These are phyloP conservation scores for Xylaria sp. DNA, from an alignment of 2,329 filamentous ascomycete species.

Conservation along the genomic window DNA sequence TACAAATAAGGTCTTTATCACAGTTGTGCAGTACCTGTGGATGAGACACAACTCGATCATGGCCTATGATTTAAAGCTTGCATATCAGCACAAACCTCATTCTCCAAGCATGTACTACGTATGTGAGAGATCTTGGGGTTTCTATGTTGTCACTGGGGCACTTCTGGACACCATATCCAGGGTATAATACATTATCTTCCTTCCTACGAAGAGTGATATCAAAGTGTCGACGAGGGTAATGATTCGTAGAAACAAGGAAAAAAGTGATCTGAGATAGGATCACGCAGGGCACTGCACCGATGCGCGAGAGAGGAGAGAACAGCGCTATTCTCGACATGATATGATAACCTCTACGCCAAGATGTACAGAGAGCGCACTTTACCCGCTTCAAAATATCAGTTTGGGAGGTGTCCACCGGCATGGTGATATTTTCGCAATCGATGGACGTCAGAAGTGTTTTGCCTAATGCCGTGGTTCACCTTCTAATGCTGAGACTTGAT, in stretches of 20 bases:
- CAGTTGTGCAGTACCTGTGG: constrained; percentile 66
- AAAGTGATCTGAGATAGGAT: constrained; percentile 48
- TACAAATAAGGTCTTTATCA: constrained; percentile 71
- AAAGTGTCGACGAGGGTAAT: constrained; percentile 67
- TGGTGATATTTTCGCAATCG: constrained; percentile 8
- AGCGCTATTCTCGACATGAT: neutral
- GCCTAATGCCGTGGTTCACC: constrained; percentile 26
- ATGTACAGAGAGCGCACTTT: neutral
- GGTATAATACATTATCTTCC: constrained; percentile 62
- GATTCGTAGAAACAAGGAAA: constrained; percentile 59
- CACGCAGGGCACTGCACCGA: neutral
- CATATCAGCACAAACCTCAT: constrained; percentile 60
- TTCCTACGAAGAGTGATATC: constrained; percentile 64
- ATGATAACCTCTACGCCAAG: neutral
- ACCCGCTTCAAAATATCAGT: neutral
- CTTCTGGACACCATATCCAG: constrained; percentile 60
- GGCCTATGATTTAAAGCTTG: constrained; percentile 67
- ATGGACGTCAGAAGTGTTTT: constrained; percentile 20
- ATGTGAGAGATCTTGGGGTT: constrained; percentile 62
- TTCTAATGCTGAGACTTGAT: constrained; percentile 21
- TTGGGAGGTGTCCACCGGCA: constrained; percentile 14
- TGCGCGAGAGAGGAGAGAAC: neutral
- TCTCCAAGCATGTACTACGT: constrained; percentile 59
- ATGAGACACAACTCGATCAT: constrained; percentile 63
- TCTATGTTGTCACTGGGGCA: constrained; percentile 52